A percentile compares a stretch with the other conserved stretches of the same genome.
Evolutionary conservation across 2,329 filamentous ascomycete species (phyloP).

Genomic region (Neospermospora avenae): DNA sequence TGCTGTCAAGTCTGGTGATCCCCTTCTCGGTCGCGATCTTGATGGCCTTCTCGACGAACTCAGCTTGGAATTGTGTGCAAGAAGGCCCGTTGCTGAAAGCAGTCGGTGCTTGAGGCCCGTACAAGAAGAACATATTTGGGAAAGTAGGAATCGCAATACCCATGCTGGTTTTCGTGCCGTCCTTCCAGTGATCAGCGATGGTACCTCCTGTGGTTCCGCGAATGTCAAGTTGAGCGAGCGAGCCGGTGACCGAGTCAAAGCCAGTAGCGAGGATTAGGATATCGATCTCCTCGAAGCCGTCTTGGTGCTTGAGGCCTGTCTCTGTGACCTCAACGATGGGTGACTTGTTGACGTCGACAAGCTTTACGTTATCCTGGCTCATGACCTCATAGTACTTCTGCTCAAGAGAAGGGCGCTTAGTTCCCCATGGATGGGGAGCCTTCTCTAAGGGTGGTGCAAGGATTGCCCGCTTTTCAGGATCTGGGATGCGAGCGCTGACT

Average conservation of each 20-base stretch:
- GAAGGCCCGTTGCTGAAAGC: conserved; percentile 41
- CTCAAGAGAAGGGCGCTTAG: conserved; percentile 46
- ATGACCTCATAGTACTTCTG: conserved; percentile 48
- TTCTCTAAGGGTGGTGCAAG: conserved; percentile 42
- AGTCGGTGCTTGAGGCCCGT: conserved; percentile 41
- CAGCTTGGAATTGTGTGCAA: conserved; percentile 40
- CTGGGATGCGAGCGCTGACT: conserved; percentile 41
- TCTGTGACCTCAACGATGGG: conserved; percentile 41
- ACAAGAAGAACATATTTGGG: conserved; percentile 48
- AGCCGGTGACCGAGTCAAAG: conserved; percentile 37
- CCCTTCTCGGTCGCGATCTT: conserved; percentile 33
- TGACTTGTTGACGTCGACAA: conserved; percentile 44
- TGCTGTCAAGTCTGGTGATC: conserved; percentile 34
- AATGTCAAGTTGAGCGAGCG: conserved; percentile 34
- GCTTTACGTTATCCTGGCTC: conserved; percentile 43
- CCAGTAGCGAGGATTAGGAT: conserved; percentile 39
- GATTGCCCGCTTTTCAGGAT: conserved; percentile 43
- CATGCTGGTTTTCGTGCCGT: conserved; percentile 36
- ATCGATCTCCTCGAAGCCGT: conserved; percentile 34
- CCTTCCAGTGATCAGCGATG: conserved; percentile 36
- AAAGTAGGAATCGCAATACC: conserved; percentile 42
- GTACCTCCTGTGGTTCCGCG: conserved; percentile 30
- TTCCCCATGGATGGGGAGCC: conserved; percentile 45
- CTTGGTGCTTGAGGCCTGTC: conserved; percentile 36
- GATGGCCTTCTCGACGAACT: conserved; percentile 39